Percentiles rank a stretch among this genome's conserved stretches.
phyloP scores from a whole-genome alignment of 169 alveolate genomes.

The Cryptosporidium ubiquitum region DNA sequence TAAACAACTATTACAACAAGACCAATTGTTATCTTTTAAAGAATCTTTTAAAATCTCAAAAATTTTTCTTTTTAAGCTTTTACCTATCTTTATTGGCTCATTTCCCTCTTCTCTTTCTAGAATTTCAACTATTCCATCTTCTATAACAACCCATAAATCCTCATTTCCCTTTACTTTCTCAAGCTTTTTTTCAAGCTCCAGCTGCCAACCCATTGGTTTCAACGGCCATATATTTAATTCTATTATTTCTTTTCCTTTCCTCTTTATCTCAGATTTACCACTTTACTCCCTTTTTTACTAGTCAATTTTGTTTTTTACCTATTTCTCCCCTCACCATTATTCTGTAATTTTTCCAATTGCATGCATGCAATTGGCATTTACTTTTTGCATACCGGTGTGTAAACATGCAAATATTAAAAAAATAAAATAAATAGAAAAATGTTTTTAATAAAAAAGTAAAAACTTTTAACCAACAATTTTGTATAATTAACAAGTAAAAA shows the following conservation, averaged over 20 bases:
- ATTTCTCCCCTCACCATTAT: not conserved
- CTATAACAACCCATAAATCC: conserved; percentile 40
- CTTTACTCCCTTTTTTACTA: not conserved
- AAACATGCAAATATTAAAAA: not conserved
- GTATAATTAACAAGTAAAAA: no score
- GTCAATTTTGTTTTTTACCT: not conserved
- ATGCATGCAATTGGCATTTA: conserved; percentile 35
- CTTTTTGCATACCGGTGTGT: not conserved
- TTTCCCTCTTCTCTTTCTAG: not conserved
- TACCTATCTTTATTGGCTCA: not conserved
- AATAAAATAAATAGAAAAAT: no score
- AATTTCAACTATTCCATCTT: conserved; percentile 50
- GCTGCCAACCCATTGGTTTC: conserved; percentile 66
- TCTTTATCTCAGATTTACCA: not conserved
- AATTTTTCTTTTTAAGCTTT: not conserved
- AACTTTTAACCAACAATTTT: no score
- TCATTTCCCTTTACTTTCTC: conserved; percentile 26
- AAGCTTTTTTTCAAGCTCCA: conserved; percentile 49
- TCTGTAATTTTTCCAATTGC: not conserved
- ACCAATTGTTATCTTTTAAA: conserved; percentile 37
- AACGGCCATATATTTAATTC: not conserved
- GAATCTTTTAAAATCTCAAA: conserved; percentile 32
- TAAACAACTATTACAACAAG: conserved; percentile 60
- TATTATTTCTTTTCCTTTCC: not conserved
- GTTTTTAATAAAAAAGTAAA: no score